These are phyloP conservation scores for Saccharomycopsis oosterbeekiorum DNA, from an alignment of 805 yeast genomes.

Conservation along the genomic window DNA sequence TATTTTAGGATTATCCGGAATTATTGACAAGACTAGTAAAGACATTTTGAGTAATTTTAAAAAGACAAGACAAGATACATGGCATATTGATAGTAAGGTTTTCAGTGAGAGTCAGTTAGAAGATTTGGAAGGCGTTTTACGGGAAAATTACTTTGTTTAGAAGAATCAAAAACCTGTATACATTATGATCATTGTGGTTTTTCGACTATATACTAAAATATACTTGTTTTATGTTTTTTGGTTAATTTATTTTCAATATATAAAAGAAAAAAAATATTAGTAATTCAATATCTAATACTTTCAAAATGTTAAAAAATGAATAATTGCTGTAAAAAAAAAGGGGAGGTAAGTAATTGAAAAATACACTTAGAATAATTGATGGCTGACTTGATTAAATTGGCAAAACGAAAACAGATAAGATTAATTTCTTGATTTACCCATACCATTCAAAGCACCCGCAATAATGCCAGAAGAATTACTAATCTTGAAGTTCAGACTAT, in stretches of 20 bases:
- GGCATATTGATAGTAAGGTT: conserved; percentile 79
- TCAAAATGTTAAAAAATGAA: background rate
- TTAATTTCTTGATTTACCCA: conserved; percentile 21
- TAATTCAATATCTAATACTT: background rate
- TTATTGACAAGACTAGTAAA: conserved; percentile 78
- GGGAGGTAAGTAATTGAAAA: background rate
- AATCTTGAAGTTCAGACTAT: conserved; percentile 24
- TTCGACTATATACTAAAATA: background rate
- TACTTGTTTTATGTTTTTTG: background rate
- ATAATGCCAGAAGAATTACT: conserved; percentile 28
- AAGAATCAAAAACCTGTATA: no score
- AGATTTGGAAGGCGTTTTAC: conserved; percentile 86
- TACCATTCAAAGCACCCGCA: conserved; percentile 30
- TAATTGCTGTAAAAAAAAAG: background rate
- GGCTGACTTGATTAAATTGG: background rate
- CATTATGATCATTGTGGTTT: no score
- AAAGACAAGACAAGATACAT: conserved; percentile 86
- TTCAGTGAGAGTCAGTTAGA: conserved; percentile 75
- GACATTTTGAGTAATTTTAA: conserved; percentile 73
- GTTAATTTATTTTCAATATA: background rate
- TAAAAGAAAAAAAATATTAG: background rate
- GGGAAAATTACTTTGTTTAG: conserved; percentile 84
- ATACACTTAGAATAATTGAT: background rate
- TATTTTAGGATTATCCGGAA: conserved; percentile 64
- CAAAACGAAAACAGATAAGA: background rate